Percentiles rank a stretch among this genome's conserved stretches.
Evolutionary conservation across 2,329 filamentous ascomycete genomes (phyloP).

Genomic region (Aspergillus hortae): DNA sequence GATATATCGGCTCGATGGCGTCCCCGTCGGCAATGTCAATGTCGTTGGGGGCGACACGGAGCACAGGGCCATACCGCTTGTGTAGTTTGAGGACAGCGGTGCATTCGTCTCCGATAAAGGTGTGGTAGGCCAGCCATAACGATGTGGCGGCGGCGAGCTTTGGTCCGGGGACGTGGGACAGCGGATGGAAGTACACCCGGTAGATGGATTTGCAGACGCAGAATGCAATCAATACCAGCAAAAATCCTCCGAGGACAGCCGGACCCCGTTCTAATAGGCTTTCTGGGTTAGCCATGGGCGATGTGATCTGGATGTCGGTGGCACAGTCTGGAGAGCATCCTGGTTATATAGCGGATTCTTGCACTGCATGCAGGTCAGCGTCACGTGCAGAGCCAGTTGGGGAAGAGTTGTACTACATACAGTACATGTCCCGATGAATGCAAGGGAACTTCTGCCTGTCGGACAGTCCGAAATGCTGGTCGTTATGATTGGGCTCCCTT

Average conservation of each 20-base stretch:
- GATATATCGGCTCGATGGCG: slow-evolving; percentile 50
- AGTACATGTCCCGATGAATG: too few species aligned
- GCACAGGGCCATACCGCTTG: slow-evolving; percentile 30
- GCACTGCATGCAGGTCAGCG: too few species aligned
- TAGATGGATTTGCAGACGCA: slow-evolving; percentile 21
- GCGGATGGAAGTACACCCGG: slow-evolving; percentile 36
- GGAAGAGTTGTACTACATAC: too few species aligned
- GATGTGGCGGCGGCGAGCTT: slow-evolving; percentile 29
- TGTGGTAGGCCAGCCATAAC: slow-evolving; percentile 28
- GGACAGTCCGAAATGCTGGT: not conserved
- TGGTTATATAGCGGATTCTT: not conserved
- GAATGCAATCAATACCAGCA: not conserved
- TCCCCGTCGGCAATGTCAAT: slow-evolving; percentile 44
- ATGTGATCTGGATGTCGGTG: too few species aligned
- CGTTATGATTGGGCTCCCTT: not conserved
- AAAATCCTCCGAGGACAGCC: not conserved
- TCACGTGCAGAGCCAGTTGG: too few species aligned
- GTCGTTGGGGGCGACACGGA: slow-evolving; percentile 38
- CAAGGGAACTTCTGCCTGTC: not conserved
- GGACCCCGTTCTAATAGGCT: too few species aligned
- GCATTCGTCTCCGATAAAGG: slow-evolving; percentile 33
- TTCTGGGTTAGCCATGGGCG: too few species aligned
- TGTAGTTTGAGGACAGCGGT: slow-evolving; percentile 26
- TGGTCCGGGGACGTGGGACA: slow-evolving; percentile 39
- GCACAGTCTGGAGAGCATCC: too few species aligned